These are phyloP conservation scores for Kodamaea kakaduensis DNA, from an alignment of 805 yeast species.

Conservation along the genomic window DNA sequence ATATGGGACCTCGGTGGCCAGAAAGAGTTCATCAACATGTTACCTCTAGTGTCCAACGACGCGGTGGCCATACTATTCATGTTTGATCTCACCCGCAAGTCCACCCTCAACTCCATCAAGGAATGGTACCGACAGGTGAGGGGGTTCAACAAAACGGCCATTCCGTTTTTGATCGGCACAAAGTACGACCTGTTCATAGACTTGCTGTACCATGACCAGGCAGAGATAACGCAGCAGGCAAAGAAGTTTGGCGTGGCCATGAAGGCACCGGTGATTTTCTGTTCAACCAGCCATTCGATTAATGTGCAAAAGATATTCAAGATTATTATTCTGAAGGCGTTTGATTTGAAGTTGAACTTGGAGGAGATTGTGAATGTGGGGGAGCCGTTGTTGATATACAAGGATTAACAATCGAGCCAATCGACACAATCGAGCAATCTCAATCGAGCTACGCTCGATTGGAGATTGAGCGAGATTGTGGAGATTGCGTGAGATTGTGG, in stretches of 20 bases:
- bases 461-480: no score
- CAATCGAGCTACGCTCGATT: no score
- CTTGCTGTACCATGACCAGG: constrained; percentile 73
- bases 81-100: constrained; percentile 82
- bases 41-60: constrained; percentile 86
- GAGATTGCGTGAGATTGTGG: no score
- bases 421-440: no score
- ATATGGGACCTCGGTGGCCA: constrained; percentile 98
- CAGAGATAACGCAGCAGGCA: constrained; percentile 77
- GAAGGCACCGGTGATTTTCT: constrained; percentile 80
- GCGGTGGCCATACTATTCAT: constrained; percentile 87
- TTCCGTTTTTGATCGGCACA: constrained; percentile 89
- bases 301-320: constrained; percentile 93
- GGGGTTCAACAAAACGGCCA: constrained; percentile 84
- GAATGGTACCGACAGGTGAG: constrained; percentile 94
- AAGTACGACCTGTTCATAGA: constrained; percentile 86
- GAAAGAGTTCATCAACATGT: constrained; percentile 90
- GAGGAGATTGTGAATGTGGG: constrained; percentile 84
- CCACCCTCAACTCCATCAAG: constrained; percentile 80
- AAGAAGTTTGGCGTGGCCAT: constrained; percentile 83
- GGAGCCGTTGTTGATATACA: constrained; percentile 84
- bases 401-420: no score
- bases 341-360: constrained; percentile 74
- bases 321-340: constrained; percentile 83
- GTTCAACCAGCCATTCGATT: constrained; percentile 88